Evolutionary conservation across 2,329 filamentous ascomycete species (phyloP), one percentile per base, ranked within the genome.

Genomic region (Talaromyces funiculosus): DNA sequence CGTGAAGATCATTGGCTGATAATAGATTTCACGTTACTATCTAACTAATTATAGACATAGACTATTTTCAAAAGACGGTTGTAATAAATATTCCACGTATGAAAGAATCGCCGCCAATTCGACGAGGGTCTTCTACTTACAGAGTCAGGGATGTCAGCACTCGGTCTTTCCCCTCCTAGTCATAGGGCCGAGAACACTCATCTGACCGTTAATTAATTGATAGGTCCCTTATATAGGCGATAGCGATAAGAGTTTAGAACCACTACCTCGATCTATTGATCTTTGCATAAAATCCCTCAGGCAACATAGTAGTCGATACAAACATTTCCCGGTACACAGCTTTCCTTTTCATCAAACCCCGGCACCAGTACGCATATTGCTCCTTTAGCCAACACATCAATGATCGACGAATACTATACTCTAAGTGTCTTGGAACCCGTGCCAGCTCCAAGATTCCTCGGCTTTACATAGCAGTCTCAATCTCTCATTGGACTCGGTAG

Each of bases 331-430:
- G 47, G 10, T 35, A 16, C n/a, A 38, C 40, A 31, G 53, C 20
- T 29, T 56, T n/a, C 53, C 16, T 20, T 20, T 42, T 16, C 24
- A 16, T 56, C 18, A 29, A 43, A 33, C 37, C 14, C 37, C 53
- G 38, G 24, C 29, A 16, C 20, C 10, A n/a, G 10, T 20, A 29
- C 3, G 18, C 16, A 18, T 49, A 38, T 37, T 49, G 42, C 16
- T 57, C 45, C 55, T 38, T 20, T 26, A 49, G 29, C 20, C 14
- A 31, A 16, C 14, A 26, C 7, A 49, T 24, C 9, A 45, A 49
- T 38, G 55, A 57, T 57, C 42, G 55, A 37, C 54, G 22, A 45
- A 18, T 47, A 29, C 29, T 38, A 22, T 57, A 49, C 55, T 35
- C n/a, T 16, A 49, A 49, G 14, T 18, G 31, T 38, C 42, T 6